phyloP scores from a whole-genome alignment of 108 stramenopile genomes.

The Skeletonema costatum region DNA sequence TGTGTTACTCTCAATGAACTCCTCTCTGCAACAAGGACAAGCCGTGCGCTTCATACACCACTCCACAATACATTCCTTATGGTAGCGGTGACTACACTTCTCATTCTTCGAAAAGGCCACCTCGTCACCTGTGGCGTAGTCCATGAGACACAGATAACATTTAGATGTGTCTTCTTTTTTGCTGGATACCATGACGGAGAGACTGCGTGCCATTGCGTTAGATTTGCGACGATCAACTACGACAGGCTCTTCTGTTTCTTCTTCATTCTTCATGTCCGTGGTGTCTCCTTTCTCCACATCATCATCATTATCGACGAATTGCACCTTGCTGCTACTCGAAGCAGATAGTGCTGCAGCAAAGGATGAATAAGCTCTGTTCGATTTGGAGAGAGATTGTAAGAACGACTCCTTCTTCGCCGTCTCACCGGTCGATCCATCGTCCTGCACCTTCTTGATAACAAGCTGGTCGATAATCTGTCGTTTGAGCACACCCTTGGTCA shows the following conservation, averaged over 20 bases:
- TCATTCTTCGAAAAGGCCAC: not conserved
- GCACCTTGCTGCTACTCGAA: not conserved
- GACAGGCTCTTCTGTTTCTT: not conserved
- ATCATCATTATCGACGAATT: not conserved
- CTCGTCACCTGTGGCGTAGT: not conserved
- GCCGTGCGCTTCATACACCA: not conserved
- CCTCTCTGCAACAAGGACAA: constrained; percentile 4
- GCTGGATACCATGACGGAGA: not conserved
- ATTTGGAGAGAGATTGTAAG: not conserved
- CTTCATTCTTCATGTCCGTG: not conserved
- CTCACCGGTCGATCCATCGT: not conserved
- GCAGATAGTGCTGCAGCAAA: not conserved
- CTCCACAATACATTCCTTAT: constrained; percentile 8
- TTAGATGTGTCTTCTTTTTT: not conserved
- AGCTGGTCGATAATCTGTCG: not conserved
- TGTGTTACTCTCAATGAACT: not conserved
- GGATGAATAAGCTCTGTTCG: not conserved
- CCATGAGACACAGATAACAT: not conserved
- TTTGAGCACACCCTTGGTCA: not conserved
- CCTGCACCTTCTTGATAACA: not conserved
- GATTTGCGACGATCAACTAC: not conserved
- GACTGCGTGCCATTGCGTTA: not conserved
- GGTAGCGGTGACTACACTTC: not conserved
- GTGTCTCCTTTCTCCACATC: not conserved
- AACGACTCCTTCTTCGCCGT: not conserved